A percentile compares a stretch with the other conserved stretches of the same genome.
Conservation (phyloP, 192 early-diverging fungal species). For the Kappamyces sp. region DNA sequence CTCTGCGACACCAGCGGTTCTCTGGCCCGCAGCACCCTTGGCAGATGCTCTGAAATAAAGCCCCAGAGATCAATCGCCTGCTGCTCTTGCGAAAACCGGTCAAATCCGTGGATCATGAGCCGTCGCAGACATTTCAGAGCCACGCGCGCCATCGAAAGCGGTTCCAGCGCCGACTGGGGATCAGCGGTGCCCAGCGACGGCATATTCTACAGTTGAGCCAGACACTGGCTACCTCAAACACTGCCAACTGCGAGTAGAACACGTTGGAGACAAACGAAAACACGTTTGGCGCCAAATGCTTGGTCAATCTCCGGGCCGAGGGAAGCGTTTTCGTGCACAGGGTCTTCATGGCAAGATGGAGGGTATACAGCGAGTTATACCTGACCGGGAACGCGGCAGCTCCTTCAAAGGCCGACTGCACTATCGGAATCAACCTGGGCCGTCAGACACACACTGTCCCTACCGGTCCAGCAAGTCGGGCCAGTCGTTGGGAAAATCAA, state of each 20-base stretch:
- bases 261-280: conserved; percentile 61
- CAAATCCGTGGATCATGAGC: conserved; percentile 67
- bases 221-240: conserved; percentile 41
- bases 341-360: conserved; percentile 70
- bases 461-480: conserved; percentile 35
- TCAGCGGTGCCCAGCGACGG: conserved; percentile 5
- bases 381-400: conserved; percentile 17
- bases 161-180: conserved; percentile 22
- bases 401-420: conserved; percentile 42
- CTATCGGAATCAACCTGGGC: conserved; percentile 44
- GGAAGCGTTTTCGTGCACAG: conserved; percentile 66
- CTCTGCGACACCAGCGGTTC: no score
- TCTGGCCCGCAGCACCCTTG: no score
- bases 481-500: conserved; percentile 87
- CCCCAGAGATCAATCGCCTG: conserved; percentile 32
- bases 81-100: conserved; percentile 36
- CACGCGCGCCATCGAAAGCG: conserved; percentile 56
- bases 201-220: neutral
- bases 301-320: conserved; percentile 9
- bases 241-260: conserved; percentile 53
- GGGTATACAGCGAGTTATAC: conserved; percentile 59
- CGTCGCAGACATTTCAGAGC: conserved; percentile 71
- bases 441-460: conserved; percentile 9
- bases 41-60: no score
- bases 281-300: conserved; percentile 62